These are phyloP conservation scores for Zygosaccharomyces bisporus DNA, from an alignment of 805 yeast genomes.

Conservation along the genomic window DNA sequence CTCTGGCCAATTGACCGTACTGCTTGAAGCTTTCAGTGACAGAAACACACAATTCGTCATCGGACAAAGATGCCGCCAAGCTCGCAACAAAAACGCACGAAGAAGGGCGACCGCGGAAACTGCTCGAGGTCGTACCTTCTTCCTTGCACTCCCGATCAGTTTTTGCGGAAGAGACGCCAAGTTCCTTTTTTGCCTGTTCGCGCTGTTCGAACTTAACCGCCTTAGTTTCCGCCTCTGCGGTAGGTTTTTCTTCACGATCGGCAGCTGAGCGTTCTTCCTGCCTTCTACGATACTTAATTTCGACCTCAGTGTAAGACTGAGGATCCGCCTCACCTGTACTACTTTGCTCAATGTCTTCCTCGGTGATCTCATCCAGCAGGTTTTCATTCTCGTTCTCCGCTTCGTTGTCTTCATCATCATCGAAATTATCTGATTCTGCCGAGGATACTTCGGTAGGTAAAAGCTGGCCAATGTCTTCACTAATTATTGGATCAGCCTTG, in stretches of 20 bases:
- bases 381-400: constrained; percentile 17
- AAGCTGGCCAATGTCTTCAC: constrained; percentile 21
- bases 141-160: not conserved
- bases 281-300: not conserved
- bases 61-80: constrained; percentile 58
- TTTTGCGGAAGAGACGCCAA: not conserved
- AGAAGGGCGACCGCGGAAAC: constrained; percentile 63
- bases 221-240: not conserved
- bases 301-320: constrained; percentile 12
- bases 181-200: not conserved
- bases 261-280: not conserved
- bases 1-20: constrained; percentile 69
- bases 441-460: constrained; percentile 28
- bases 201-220: not conserved
- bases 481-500: constrained; percentile 12
- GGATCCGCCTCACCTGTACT: constrained; percentile 5
- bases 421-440: constrained; percentile 20
- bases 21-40: constrained; percentile 64
- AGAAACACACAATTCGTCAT: constrained; percentile 66
- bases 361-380: constrained; percentile 17
- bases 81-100: constrained; percentile 88
- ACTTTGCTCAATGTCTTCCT: constrained; percentile 24
- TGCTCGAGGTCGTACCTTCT: not conserved
- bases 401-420: constrained; percentile 17
- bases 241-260: not conserved